Evolutionary conservation across 2,329 filamentous ascomycete genomes (phyloP).

Genomic region (Penicillium thymicola): DNA sequence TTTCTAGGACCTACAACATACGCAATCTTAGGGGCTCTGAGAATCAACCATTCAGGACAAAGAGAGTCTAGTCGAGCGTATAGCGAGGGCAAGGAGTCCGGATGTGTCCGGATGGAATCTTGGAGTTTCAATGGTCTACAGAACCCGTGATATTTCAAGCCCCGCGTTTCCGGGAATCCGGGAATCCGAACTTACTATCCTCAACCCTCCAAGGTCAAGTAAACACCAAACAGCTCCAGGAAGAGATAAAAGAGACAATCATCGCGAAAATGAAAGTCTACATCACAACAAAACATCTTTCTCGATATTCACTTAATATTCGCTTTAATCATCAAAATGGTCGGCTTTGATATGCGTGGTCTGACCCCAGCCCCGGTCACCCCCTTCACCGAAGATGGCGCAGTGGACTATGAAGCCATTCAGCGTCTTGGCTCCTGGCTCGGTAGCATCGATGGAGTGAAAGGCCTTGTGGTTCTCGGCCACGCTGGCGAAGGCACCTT

Average conservation of each 20-base stretch:
- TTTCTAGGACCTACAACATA: too few relatives aligned
- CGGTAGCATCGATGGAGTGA: constrained; percentile 51
- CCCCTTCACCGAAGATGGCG: constrained; percentile 49
- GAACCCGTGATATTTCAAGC: not conserved
- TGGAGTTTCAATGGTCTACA: not conserved
- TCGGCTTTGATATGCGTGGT: constrained; percentile 47
- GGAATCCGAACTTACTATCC: not conserved
- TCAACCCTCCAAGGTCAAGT: not conserved
- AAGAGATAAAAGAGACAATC: not conserved
- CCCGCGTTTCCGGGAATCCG: not conserved
- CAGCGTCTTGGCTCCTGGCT: constrained; percentile 54
- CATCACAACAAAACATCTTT: not conserved
- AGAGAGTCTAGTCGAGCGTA: not conserved
- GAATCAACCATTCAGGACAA: not conserved
- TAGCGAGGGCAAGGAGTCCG: not conserved
- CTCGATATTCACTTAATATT: not conserved
- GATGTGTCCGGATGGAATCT: too few relatives aligned
- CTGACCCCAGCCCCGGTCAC: constrained; percentile 53
- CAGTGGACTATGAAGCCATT: constrained; percentile 52
- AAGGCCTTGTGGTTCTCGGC: constrained; percentile 54
- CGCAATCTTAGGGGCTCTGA: not conserved
- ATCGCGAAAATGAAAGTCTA: not conserved
- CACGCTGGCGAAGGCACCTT: constrained; percentile 56
- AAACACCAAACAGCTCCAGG: not conserved
- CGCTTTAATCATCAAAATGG: constrained; percentile 15